Evolutionary conservation across 805 yeast species (phyloP).

Genomic region (Zygosaccharomyces bailii): DNA sequence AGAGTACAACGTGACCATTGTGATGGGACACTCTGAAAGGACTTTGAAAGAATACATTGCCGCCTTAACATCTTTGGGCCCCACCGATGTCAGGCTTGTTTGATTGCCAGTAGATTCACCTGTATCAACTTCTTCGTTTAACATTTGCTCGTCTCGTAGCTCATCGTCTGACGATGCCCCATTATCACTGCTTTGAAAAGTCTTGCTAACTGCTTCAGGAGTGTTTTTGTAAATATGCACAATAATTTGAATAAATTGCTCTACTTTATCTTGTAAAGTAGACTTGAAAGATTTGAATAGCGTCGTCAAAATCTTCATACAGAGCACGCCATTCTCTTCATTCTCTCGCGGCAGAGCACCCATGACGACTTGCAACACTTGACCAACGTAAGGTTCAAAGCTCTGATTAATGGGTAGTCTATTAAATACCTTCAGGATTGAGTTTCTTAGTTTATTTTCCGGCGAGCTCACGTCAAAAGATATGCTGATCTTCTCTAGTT

Average conservation of each 20-base stretch:
- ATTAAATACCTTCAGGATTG: constrained; percentile 73
- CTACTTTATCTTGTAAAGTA: constrained; percentile 64
- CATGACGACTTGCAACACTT: constrained; percentile 56
- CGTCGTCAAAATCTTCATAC: constrained; percentile 82
- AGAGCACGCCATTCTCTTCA: constrained; percentile 91
- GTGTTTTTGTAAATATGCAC: constrained; percentile 74
- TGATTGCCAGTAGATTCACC: constrained; percentile 8
- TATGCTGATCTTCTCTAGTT: constrained; percentile 67
- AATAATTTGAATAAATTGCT: constrained; percentile 73
- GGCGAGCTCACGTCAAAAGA: constrained; percentile 61
- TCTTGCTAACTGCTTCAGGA: constrained; percentile 67
- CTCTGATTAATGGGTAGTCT: constrained; percentile 80
- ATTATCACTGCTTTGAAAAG: constrained; percentile 45
- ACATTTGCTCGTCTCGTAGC: constrained; percentile 12
- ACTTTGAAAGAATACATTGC: constrained; percentile 86
- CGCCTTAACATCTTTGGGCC: constrained; percentile 50
- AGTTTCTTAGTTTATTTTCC: constrained; percentile 74
- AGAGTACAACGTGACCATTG: constrained; percentile 88
- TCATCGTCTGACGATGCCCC: constrained; percentile 16
- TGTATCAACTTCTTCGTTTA: constrained; percentile 10
- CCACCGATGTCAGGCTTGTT: constrained; percentile 1
- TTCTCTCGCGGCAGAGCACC: constrained; percentile 68
- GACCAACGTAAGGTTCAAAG: constrained; percentile 64
- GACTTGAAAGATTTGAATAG: constrained; percentile 81
- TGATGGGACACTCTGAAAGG: constrained; percentile 93